Evolutionary conservation across 2,329 filamentous ascomycete genomes (phyloP).

Genomic region (Lecanicillium sp.): DNA sequence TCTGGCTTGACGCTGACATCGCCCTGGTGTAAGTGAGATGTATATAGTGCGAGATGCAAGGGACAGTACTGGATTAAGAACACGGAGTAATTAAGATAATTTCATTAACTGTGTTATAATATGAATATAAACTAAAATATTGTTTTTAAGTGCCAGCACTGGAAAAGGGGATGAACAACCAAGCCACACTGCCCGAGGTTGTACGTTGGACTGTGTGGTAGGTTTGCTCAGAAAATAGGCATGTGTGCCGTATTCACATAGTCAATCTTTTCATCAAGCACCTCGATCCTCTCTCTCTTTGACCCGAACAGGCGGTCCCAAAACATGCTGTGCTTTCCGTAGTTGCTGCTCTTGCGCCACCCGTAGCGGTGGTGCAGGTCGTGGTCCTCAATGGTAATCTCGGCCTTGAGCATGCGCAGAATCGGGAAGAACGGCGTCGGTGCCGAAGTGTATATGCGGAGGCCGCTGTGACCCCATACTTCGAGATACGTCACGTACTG

Average conservation of each 20-base stretch:
- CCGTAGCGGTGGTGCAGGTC: constrained; percentile 17
- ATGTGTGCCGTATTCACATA: constrained; percentile 17
- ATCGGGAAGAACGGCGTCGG: constrained; percentile 24
- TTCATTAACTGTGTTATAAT: no score
- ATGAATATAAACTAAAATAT: no score
- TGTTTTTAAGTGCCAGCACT: no score
- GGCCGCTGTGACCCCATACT: constrained; percentile 24
- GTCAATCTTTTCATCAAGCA: constrained; percentile 18
- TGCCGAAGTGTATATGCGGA: constrained; percentile 23
- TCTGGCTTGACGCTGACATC: no score
- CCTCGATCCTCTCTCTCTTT: constrained; percentile 25
- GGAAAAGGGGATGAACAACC: no score
- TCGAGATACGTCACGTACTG: constrained; percentile 30
- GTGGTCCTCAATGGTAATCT: constrained; percentile 31
- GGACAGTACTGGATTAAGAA: no score
- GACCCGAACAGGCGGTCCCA: constrained; percentile 27
- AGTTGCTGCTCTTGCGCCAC: constrained; percentile 22
- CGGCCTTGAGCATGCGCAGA: constrained; percentile 20
- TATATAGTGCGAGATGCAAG: no score
- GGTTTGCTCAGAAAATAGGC: constrained; percentile 16
- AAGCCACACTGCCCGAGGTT: no score
- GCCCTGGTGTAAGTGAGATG: no score
- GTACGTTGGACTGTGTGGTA: no score
- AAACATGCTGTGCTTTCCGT: constrained; percentile 25
- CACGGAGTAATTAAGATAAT: no score